phyloP scores from a whole-genome alignment of 345 rosid species.

The Streptanthus diversifolius region DNA sequence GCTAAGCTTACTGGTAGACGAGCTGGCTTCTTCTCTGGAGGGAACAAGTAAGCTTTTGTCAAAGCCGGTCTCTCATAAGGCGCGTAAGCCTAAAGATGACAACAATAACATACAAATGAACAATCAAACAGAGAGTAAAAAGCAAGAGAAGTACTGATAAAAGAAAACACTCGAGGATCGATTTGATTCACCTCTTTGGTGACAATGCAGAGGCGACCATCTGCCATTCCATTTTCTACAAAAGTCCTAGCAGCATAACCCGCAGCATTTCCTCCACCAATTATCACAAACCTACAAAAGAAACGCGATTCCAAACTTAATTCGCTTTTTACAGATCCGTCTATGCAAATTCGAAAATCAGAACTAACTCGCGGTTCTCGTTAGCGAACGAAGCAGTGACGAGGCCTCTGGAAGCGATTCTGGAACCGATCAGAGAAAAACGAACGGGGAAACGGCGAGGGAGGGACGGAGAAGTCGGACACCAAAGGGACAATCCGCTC shows the following conservation, averaged over 20 bases:
- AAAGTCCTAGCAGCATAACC: conserved; percentile 94
- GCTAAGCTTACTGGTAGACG: conserved; percentile 71
- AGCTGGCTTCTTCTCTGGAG: conserved; percentile 84
- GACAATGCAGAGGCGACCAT: conserved; percentile 85
- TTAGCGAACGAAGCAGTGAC: conserved; percentile 73
- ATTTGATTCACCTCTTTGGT: conserved; percentile 65
- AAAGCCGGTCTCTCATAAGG: conserved; percentile 98
- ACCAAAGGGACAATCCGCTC: conserved; percentile 56
- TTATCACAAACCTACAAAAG: conserved; percentile 59
- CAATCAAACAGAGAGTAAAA: not conserved
- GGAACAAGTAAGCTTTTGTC: conserved; percentile 92
- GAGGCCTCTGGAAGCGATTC: conserved; percentile 44
- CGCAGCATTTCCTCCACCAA: conserved; percentile 99
- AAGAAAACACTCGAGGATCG: not conserved
- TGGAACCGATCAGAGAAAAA: conserved; percentile 39
- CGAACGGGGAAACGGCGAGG: conserved; percentile 36
- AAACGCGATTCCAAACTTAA: not conserved
- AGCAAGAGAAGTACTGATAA: not conserved
- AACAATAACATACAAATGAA: not conserved
- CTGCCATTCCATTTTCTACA: conserved; percentile 93
- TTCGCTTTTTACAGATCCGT: not conserved
- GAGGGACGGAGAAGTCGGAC: conserved; percentile 51
- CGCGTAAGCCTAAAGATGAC: conserved; percentile 59
- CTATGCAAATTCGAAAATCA: not conserved
- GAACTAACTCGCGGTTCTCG: conserved; percentile 74